A percentile compares a stretch with the other conserved stretches of the same genome.
Conservation (phyloP, 768 basidiomycete species). For the Lyophyllum decastes region DNA sequence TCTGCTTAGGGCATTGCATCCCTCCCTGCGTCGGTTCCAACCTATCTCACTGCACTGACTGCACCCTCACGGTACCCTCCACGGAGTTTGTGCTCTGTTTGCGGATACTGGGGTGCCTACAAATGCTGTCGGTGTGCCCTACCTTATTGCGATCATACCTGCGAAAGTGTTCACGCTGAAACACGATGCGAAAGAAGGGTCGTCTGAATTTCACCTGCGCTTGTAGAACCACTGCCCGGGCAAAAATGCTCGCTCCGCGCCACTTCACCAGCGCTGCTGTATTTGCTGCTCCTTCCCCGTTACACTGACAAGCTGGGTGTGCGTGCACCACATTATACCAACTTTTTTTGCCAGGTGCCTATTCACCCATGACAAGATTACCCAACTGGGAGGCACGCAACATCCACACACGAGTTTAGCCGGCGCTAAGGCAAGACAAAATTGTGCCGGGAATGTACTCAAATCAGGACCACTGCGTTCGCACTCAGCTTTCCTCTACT, state of each 20-base stretch:
- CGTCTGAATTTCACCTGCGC: slow-evolving; percentile 34
- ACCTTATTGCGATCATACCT: slow-evolving; percentile 74
- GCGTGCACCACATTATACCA: too few species aligned
- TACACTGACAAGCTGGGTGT: too few species aligned
- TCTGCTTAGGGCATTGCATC: slow-evolving; percentile 54
- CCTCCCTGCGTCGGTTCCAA: slow-evolving; percentile 53
- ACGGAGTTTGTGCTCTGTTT: slow-evolving; percentile 79
- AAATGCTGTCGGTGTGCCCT: slow-evolving; percentile 77
- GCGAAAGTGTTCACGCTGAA: slow-evolving; percentile 74
- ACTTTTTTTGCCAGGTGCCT: too few species aligned
- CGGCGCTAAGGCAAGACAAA: background rate
- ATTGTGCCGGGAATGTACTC: background rate
- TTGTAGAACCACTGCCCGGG: too few species aligned
- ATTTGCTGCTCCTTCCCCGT: too few species aligned
- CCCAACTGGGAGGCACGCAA: too few species aligned
- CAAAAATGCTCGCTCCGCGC: too few species aligned
- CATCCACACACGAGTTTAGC: background rate
- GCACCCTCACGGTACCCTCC: slow-evolving; percentile 64
- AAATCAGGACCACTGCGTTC: background rate
- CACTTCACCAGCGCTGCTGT: too few species aligned
- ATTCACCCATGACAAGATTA: too few species aligned
- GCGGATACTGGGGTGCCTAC: slow-evolving; percentile 83
- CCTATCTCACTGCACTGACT: slow-evolving; percentile 71
- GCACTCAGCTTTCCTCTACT: background rate
- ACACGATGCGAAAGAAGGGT: slow-evolving; percentile 80